Evolutionary conservation across 805 yeast species (phyloP).

Genomic region (Yarrowia deformans): DNA sequence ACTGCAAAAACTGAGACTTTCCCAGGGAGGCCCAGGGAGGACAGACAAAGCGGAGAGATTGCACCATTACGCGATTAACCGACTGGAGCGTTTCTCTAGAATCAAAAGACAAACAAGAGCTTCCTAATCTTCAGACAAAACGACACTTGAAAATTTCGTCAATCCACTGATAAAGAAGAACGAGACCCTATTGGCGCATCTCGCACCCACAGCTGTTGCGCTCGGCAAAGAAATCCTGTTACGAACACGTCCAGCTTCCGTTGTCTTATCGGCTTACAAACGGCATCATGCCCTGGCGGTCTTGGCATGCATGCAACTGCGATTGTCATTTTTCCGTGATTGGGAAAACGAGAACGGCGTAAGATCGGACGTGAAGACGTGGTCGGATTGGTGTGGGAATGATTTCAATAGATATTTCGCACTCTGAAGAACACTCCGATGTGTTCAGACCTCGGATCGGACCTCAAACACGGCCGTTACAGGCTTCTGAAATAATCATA

Average conservation of each 20-base stretch:
- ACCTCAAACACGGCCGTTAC: background rate
- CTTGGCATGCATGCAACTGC: constrained; percentile 5
- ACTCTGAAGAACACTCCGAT: no score
- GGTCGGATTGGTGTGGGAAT: background rate
- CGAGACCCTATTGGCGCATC: no score
- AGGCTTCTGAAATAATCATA: background rate
- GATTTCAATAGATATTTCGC: no score
- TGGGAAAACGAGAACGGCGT: background rate
- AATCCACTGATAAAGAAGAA: no score
- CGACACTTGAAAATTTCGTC: no score
- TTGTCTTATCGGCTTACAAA: constrained; percentile 18
- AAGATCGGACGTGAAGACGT: background rate
- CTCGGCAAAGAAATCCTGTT: constrained; percentile 20
- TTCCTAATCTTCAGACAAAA: no score
- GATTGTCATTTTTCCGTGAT: background rate
- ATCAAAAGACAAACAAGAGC: no score
- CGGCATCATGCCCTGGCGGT: constrained; percentile 28
- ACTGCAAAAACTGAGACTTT: background rate
- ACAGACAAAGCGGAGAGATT: background rate
- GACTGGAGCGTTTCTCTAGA: no score
- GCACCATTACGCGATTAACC: background rate
- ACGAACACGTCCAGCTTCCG: background rate
- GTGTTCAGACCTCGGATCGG: background rate
- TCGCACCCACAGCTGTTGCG: no score
- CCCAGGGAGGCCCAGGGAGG: background rate